phyloP scores from a whole-genome alignment of 305 asterid species.

The Rubia tinctorum region DNA sequence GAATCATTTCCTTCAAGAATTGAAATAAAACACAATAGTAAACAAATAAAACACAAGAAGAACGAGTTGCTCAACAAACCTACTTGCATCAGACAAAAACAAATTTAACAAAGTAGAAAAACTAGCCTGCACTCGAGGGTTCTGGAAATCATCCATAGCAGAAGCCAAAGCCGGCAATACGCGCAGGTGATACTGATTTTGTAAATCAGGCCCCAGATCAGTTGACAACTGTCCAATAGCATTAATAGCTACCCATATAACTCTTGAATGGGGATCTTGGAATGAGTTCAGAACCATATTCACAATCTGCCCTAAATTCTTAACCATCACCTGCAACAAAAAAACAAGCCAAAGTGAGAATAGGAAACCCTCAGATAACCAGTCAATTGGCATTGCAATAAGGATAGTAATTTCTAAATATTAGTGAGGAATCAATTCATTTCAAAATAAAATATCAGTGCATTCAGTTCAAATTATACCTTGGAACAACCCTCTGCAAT shows the following conservation, averaged over 20 bases:
- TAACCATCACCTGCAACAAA: constrained; percentile 65
- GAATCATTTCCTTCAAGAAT: neutral
- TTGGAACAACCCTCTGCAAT: constrained; percentile 92
- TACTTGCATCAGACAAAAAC: no score
- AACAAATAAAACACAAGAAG: neutral
- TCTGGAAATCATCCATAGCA: constrained; percentile 93
- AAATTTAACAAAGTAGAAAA: neutral
- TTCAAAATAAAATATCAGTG: neutral
- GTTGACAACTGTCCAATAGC: constrained; percentile 90
- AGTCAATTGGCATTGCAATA: neutral
- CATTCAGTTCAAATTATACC: constrained; percentile 30
- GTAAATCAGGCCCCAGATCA: constrained; percentile 91
- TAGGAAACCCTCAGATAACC: neutral
- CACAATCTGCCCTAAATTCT: constrained; percentile 81
- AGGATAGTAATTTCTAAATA: no score
- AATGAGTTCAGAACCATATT: constrained; percentile 84
- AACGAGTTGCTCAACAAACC: neutral
- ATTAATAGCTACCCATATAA: constrained; percentile 89
- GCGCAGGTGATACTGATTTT: constrained; percentile 67
- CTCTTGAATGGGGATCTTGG: constrained; percentile 96
- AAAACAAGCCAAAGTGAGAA: constrained; percentile 9
- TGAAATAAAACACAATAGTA: neutral
- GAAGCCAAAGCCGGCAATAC: constrained; percentile 80
- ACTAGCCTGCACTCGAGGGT: constrained; percentile 92
- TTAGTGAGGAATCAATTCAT: neutral